These are phyloP conservation scores for Eutypella sp. DNA, from an alignment of 2,329 filamentous ascomycete species.

Conservation along the genomic window DNA sequence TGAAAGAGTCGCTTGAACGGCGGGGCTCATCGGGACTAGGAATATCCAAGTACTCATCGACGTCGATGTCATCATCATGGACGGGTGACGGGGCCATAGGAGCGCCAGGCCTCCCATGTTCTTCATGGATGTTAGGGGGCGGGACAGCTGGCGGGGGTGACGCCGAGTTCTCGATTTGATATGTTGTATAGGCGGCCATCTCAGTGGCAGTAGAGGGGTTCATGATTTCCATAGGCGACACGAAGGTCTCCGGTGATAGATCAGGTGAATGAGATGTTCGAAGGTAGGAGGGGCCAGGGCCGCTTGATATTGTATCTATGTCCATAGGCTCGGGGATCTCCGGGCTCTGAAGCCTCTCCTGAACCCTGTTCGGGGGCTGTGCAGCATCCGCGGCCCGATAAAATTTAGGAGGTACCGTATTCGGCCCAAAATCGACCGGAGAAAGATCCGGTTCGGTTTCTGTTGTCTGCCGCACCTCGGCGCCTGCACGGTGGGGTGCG, in stretches of 20 bases:
- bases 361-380: slow-evolving; percentile 19
- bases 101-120: slow-evolving; percentile 13
- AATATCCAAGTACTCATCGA: slow-evolving; percentile 23
- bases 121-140: slow-evolving; percentile 18
- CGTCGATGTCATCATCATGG: slow-evolving; percentile 12
- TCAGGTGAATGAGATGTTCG: slow-evolving; percentile 24
- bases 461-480: slow-evolving; percentile 21
- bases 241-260: slow-evolving; percentile 22
- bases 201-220: slow-evolving; percentile 26
- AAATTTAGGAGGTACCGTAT: background rate
- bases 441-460: slow-evolving; percentile 23
- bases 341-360: slow-evolving; percentile 28
- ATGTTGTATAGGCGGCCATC: slow-evolving; percentile 27
- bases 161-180: slow-evolving; percentile 27
- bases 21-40: slow-evolving; percentile 25
- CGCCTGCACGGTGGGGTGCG: slow-evolving; percentile 17
- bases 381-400: slow-evolving; percentile 16
- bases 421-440: slow-evolving; percentile 19
- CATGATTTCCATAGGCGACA: slow-evolving; percentile 28
- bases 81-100: slow-evolving; percentile 4
- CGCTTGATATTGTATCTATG: slow-evolving; percentile 16
- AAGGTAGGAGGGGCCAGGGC: slow-evolving; percentile 18
- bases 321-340: slow-evolving; percentile 31
- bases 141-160: slow-evolving; percentile 22
- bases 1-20: slow-evolving; percentile 23